These are phyloP conservation scores for Kuraishia ogatae DNA, from an alignment of 805 yeast species.

Conservation along the genomic window DNA sequence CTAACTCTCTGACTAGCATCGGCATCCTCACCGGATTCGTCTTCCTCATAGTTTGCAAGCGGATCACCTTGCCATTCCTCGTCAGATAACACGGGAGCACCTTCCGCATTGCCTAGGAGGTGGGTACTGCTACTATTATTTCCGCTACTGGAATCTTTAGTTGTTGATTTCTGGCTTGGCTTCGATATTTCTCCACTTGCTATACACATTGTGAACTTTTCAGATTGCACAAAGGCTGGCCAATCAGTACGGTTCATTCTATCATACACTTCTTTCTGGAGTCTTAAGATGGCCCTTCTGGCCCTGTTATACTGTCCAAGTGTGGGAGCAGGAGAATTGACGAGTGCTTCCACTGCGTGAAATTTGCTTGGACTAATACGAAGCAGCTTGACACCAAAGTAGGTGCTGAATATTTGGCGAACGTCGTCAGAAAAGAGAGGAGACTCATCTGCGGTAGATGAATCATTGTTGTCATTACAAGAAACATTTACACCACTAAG, in stretches of 20 bases:
- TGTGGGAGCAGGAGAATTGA: slow-evolving; percentile 14
- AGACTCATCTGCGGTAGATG: slow-evolving; percentile 23
- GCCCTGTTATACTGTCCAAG: slow-evolving; percentile 38
- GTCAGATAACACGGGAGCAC: slow-evolving; percentile 7
- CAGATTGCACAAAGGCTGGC: slow-evolving; percentile 53
- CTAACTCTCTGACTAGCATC: slow-evolving; percentile 26
- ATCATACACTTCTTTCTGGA: slow-evolving; percentile 47
- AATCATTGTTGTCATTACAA: slow-evolving; percentile 9
- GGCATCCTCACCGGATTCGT: slow-evolving; percentile 23
- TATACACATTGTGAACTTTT: slow-evolving; percentile 41
- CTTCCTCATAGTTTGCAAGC: slow-evolving; percentile 20
- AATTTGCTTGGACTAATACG: slow-evolving; percentile 18
- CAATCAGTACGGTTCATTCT: slow-evolving; percentile 45
- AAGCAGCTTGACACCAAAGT: slow-evolving; percentile 25
- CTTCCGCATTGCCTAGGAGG: not conserved
- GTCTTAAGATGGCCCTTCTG: slow-evolving; percentile 45
- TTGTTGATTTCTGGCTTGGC: slow-evolving; percentile 2
- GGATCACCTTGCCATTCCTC: slow-evolving; percentile 23
- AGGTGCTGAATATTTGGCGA: slow-evolving; percentile 34
- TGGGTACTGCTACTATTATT: not conserved
- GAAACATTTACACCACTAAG: not conserved
- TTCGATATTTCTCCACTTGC: slow-evolving; percentile 26
- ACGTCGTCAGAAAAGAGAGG: slow-evolving; percentile 36
- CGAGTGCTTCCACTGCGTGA: slow-evolving; percentile 29
- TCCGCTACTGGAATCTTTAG: not conserved